Percentiles rank a stretch among this genome's conserved stretches.
Evolutionary conservation across 495 filamentous ascomycete species (phyloP).

Genomic region (Symbiotaphrina buchneri): DNA sequence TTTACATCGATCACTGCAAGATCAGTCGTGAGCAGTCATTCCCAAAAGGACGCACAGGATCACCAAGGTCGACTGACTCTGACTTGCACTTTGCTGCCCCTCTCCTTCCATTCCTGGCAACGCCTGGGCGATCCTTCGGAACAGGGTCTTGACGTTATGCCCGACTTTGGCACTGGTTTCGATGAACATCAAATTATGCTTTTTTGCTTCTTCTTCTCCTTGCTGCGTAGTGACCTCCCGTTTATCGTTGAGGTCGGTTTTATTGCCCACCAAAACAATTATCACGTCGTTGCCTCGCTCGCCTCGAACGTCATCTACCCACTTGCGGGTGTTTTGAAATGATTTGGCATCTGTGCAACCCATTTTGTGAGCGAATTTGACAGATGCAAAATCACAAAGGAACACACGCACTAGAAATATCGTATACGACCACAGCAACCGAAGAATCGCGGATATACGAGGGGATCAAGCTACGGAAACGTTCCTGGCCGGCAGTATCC

Average conservation of each 20-base stretch:
- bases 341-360: slow-evolving; percentile 46
- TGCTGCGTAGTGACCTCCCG: slow-evolving; percentile 84
- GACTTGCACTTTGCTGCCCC: slow-evolving; percentile 14
- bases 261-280: slow-evolving; percentile 95
- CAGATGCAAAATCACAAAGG: neutral
- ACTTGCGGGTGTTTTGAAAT: slow-evolving; percentile 95
- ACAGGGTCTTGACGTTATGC: slow-evolving; percentile 92
- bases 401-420: slow-evolving; percentile 52
- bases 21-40: neutral
- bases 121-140: slow-evolving; percentile 92
- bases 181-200: slow-evolving; percentile 91
- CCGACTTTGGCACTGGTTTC: slow-evolving; percentile 97
- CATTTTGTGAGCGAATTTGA: neutral
- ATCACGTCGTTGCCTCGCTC: slow-evolving; percentile 97
- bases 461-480: slow-evolving; percentile 89
- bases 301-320: slow-evolving; percentile 94
- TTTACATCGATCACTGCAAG: slow-evolving; percentile 79
- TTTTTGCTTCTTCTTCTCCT: slow-evolving; percentile 96
- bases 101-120: slow-evolving; percentile 90
- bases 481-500: slow-evolving; percentile 95
- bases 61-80: slow-evolving; percentile 12
- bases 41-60: neutral
- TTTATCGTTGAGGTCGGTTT: slow-evolving; percentile 96
- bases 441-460: slow-evolving; percentile 95
- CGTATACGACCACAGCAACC: slow-evolving; percentile 95